These are phyloP conservation scores for Metroxylon sagu DNA, from an alignment of 176 grass and related monocot genomes.

Conservation along the genomic window DNA sequence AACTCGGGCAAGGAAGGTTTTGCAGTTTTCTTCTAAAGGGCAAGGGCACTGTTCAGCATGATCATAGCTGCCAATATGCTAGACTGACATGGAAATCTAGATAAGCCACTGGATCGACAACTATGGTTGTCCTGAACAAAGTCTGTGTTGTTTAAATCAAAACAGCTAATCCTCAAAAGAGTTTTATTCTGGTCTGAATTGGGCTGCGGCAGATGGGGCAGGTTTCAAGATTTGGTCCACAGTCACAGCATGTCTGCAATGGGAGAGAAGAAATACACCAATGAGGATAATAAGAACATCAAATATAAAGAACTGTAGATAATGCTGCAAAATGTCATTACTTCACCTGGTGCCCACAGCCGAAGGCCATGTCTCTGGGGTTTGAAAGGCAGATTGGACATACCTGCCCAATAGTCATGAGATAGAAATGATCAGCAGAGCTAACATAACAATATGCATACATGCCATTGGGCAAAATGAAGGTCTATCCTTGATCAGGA, in stretches of 20 bases:
- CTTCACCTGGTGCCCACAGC: slow-evolving; percentile 79
- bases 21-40: too few species aligned
- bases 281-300: slow-evolving; percentile 4
- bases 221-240: slow-evolving; percentile 47
- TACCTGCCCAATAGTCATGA: slow-evolving; percentile 28
- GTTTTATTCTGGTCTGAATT: slow-evolving; percentile 71
- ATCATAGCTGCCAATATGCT: too few species aligned
- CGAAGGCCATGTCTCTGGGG: slow-evolving; percentile 66
- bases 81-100: too few species aligned
- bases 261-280: not conserved
- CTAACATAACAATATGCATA: not conserved
- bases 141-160: too few species aligned
- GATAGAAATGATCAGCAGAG: not conserved
- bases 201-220: slow-evolving; percentile 69
- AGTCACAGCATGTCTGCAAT: slow-evolving; percentile 61
- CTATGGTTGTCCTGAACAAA: too few species aligned
- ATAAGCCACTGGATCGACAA: too few species aligned
- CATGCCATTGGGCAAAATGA: not conserved
- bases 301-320: slow-evolving; percentile 5
- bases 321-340: not conserved
- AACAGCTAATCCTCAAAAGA: slow-evolving; percentile 25
- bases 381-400: slow-evolving; percentile 71
- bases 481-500: not conserved
- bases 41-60: too few species aligned
- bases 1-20: too few species aligned